Conservation (phyloP, 2,329 filamentous ascomycete species). For the Teratosphaeria gauchensis region DNA sequence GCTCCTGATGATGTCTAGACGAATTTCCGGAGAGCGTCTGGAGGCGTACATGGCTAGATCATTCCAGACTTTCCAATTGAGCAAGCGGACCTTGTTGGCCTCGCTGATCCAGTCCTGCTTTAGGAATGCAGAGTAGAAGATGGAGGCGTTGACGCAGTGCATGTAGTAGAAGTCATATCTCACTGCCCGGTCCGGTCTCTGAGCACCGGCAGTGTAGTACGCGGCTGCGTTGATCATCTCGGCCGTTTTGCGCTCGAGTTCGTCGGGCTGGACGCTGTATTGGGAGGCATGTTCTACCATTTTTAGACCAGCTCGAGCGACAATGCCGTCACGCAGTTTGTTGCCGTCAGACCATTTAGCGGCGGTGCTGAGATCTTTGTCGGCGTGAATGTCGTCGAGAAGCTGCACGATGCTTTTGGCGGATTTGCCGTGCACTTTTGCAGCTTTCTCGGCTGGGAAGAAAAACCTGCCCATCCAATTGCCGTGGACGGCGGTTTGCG, state of each 20-base stretch:
- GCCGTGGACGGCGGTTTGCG: conserved; percentile 63
- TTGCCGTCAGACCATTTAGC: conserved; percentile 47
- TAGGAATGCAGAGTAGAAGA: conserved; percentile 59
- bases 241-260: conserved; percentile 48
- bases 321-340: conserved; percentile 59
- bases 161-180: conserved; percentile 80
- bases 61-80: conserved; percentile 73
- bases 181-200: conserved; percentile 52
- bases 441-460: conserved; percentile 41
- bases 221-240: conserved; percentile 62
- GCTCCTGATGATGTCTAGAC: conserved; percentile 46
- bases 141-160: conserved; percentile 64
- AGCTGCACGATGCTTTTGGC: conserved; percentile 46
- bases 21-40: conserved; percentile 52
- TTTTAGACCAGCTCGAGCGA: conserved; percentile 45
- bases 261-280: conserved; percentile 40
- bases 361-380: conserved; percentile 49
- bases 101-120: conserved; percentile 50
- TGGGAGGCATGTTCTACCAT: conserved; percentile 50
- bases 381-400: conserved; percentile 47
- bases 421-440: conserved; percentile 19
- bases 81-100: conserved; percentile 45
- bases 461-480: conserved; percentile 49
- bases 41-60: conserved; percentile 68
- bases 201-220: conserved; percentile 52